These are phyloP conservation scores for Sarocladiaceae sp. DNA, from an alignment of 2,329 filamentous ascomycete species.

Conservation along the genomic window DNA sequence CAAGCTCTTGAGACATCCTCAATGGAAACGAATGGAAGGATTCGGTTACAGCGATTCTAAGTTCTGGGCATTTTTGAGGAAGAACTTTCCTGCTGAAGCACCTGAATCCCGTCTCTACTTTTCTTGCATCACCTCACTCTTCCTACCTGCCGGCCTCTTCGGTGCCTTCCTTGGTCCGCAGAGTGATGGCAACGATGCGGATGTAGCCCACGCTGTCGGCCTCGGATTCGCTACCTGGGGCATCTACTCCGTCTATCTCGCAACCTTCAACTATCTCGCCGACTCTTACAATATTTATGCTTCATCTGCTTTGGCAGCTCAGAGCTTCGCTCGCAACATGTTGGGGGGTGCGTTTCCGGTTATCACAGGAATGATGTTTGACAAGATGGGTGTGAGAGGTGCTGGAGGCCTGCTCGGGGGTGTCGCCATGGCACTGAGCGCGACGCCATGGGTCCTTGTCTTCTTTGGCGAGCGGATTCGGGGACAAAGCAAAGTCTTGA, in stretches of 20 bases:
- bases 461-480: conserved; percentile 76
- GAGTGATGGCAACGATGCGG: conserved; percentile 12
- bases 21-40: conserved; percentile 23
- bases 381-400: conserved; percentile 62
- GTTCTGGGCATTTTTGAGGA: conserved; percentile 43
- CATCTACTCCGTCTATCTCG: conserved; percentile 81
- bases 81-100: conserved; percentile 42
- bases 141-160: conserved; percentile 78
- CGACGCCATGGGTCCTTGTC: conserved; percentile 84
- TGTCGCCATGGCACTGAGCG: conserved; percentile 62
- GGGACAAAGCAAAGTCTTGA: conserved; percentile 71
- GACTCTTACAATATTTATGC: conserved; percentile 85
- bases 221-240: conserved; percentile 76
- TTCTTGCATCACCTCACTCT: conserved; percentile 67
- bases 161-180: conserved; percentile 25
- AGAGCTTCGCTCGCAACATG: conserved; percentile 82
- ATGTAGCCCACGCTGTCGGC: conserved; percentile 39
- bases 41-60: conserved; percentile 21
- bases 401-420: conserved; percentile 75
- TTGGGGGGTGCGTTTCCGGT: conserved; percentile 78
- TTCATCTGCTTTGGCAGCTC: conserved; percentile 79
- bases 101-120: conserved; percentile 83
- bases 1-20: conserved; percentile 47
- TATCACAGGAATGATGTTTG: conserved; percentile 70
- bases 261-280: conserved; percentile 89